Evolutionary conservation across 2,329 filamentous ascomycete species (phyloP).

Genomic region (Colletotrichum simmondsii): DNA sequence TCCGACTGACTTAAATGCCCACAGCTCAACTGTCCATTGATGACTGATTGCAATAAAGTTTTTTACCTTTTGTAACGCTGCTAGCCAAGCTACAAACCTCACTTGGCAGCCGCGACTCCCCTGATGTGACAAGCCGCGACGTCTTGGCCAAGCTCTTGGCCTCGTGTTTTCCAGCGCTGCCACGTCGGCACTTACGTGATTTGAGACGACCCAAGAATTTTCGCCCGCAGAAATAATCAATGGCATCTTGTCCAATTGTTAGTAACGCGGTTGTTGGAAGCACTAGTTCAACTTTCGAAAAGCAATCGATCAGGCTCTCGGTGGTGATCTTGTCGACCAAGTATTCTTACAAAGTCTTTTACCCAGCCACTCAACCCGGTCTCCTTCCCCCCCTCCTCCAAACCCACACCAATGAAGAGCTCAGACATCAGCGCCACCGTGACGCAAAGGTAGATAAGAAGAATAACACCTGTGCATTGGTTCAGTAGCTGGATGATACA

Average conservation of each 20-base stretch:
- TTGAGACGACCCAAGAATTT: background rate
- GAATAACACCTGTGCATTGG: no score
- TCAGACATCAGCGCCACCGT: no score
- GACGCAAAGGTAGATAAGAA: no score
- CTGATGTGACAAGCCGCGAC: background rate
- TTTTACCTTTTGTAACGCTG: background rate
- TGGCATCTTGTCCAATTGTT: background rate
- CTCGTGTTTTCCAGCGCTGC: background rate
- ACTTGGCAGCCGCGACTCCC: background rate
- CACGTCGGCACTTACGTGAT: background rate
- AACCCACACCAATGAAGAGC: no score
- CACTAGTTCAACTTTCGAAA: background rate
- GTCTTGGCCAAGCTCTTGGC: slow-evolving; percentile 7
- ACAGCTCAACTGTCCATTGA: no score
- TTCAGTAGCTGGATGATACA: no score
- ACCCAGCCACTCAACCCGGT: no score
- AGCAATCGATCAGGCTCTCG: background rate
- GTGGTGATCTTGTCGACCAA: background rate
- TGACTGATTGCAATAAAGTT: background rate
- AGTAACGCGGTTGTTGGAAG: background rate
- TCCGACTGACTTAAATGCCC: no score
- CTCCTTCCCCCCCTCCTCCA: background rate
- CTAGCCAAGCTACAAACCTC: background rate
- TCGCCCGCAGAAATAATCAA: background rate
- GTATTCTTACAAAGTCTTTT: no score